Base-by-base conservation (phyloP, 164 flowering plant species). In the Sextonia rubra region DNA sequence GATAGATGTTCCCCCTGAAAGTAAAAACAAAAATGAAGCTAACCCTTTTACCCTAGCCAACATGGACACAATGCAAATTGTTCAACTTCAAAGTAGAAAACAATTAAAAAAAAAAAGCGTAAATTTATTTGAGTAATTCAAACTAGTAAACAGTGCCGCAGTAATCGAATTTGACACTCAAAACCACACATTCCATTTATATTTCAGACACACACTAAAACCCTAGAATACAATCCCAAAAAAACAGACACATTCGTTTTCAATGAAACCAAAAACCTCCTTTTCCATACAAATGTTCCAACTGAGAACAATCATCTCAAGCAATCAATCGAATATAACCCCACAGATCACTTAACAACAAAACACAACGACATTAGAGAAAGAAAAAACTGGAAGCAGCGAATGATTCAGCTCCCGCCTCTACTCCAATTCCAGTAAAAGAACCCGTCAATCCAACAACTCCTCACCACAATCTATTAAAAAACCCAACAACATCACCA, bases 351-450 rank as follows among this genome's bases (percentile, higher is more conserved):
- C 5, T 23, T 6, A 12, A 47, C 48, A 18, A 7, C 15, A 3
- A 68, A 23, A 24, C 52, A 32, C 26, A 48, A 62, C 71, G 44
- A 37, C 44, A 37, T 37, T 25, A 6, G 30, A 44, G 66, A 1
- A n/a, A 69, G 37, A 71, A 25, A 20, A 71, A 65, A 64, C 60
- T 18, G 32, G 29, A 29, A 12, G 6, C 2, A 25, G 63, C 24
- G 23, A 7, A 70, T 25, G 47, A 55, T 25, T 1, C 60, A 60
- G 44, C 71, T 76, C 71, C 71, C 74, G 61, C 74, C 74, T 60
- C 58, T 55, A 60, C 60, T 70, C 48, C 74, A 60, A 71, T 30
- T 37, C 55, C 73, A 65, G 4, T 12, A 24, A 20, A 18, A n/a
- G 60, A 24, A 71, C n/a, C 2, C 30, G 2, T 29, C 32, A 71